phyloP scores from a whole-genome alignment of 805 yeast species.

The Pichia gijzeniarum region DNA sequence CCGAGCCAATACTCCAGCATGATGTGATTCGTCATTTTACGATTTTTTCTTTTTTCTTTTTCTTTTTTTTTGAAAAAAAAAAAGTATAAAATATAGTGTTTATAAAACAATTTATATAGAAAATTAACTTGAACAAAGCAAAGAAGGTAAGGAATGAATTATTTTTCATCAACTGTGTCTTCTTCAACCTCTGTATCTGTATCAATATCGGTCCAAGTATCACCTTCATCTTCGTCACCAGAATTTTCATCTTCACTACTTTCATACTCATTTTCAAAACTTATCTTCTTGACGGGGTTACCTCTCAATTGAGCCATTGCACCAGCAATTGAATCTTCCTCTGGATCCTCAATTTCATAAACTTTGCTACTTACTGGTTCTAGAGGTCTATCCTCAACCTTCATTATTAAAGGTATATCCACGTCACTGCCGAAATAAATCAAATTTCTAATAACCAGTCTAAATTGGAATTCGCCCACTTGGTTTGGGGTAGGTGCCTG shows the following conservation, averaged over 20 bases:
- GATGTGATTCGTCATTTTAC: neutral
- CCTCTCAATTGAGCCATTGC: slow-evolving; percentile 68
- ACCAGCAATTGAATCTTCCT: slow-evolving; percentile 70
- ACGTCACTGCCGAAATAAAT: slow-evolving; percentile 80
- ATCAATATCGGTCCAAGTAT: slow-evolving; percentile 46
- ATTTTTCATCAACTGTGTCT: slow-evolving; percentile 8
- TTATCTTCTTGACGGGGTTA: slow-evolving; percentile 41
- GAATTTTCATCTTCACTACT: slow-evolving; percentile 23
- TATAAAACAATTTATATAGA: neutral
- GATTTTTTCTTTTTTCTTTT: neutral
- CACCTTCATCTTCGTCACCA: slow-evolving; percentile 19
- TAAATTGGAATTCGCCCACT: slow-evolving; percentile 59
- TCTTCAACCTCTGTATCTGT: slow-evolving; percentile 63
- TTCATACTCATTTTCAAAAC: slow-evolving; percentile 32
- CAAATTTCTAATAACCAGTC: slow-evolving; percentile 62
- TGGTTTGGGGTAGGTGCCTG: slow-evolving; percentile 72
- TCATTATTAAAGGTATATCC: slow-evolving; percentile 62
- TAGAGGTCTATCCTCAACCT: slow-evolving; percentile 57
- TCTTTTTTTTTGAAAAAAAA: neutral
- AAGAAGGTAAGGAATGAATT: neutral
- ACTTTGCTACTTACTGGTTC: slow-evolving; percentile 36
- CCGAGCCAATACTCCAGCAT: slow-evolving; percentile 10
- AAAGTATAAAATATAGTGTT: neutral
- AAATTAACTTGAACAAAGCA: neutral
- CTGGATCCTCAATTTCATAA: slow-evolving; percentile 63